A percentile compares a stretch with the other conserved stretches of the same genome.
These are phyloP conservation scores for Phytophthora kernoviae DNA, from an alignment of 352 stramenopile genomes.

Conservation along the genomic window DNA sequence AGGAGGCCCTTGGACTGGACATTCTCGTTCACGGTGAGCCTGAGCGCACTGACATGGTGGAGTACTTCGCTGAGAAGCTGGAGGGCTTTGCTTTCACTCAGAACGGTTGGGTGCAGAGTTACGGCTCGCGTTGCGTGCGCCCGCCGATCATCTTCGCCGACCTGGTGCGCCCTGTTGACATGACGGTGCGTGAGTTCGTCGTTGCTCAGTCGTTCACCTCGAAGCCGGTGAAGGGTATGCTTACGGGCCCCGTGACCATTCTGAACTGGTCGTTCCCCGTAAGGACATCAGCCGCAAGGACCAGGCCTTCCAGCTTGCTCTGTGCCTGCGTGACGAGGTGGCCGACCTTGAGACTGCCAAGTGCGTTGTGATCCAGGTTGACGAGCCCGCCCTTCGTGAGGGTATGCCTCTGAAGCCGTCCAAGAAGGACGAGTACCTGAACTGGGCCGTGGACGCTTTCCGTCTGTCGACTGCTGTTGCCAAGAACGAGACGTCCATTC, in stretches of 20 bases:
- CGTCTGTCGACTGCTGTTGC: conserved; percentile 87
- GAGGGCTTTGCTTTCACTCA: conserved; percentile 92
- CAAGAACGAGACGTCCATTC: conserved; percentile 91
- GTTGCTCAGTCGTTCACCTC: conserved; percentile 90
- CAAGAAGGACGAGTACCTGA: conserved; percentile 87
- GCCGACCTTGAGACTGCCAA: conserved; percentile 88
- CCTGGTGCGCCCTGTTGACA: conserved; percentile 80
- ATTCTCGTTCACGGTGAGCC: conserved; percentile 94
- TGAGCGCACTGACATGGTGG: conserved; percentile 95
- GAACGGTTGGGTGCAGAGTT: conserved; percentile 95
- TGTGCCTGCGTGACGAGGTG: conserved; percentile 93
- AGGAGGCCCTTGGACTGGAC: conserved; percentile 92
- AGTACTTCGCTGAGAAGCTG: conserved; percentile 95
- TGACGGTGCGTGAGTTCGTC: conserved; percentile 92
- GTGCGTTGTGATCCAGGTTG: conserved; percentile 91
- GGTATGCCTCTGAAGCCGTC: conserved; percentile 89
- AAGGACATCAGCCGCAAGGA: conserved; percentile 91
- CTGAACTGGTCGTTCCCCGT: conserved; percentile 96
- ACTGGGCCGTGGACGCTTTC: conserved; percentile 86
- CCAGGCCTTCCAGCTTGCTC: conserved; percentile 89
- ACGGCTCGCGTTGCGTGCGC: conserved; percentile 92
- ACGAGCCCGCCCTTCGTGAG: conserved; percentile 92
- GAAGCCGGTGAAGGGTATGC: conserved; percentile 94
- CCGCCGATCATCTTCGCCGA: conserved; percentile 92
- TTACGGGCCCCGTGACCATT: conserved; percentile 94